Percentiles rank a stretch among this genome's conserved stretches.
These are phyloP conservation scores for Pyropia haitanensis DNA, from an alignment of 23 red algal genomes.

Conservation along the genomic window DNA sequence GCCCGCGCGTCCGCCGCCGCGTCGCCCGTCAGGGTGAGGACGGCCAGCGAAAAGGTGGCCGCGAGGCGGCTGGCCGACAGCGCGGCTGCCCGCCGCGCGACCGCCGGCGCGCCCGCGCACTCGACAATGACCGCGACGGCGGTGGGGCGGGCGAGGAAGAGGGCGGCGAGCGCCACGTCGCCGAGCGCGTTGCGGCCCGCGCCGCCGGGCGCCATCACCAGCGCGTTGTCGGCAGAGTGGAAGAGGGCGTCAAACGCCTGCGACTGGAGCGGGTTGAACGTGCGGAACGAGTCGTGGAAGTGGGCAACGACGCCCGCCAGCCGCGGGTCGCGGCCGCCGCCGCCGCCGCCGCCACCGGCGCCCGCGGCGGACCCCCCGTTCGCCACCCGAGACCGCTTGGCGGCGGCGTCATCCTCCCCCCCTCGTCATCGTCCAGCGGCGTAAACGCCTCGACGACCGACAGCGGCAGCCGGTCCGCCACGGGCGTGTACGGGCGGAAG, in stretches of 20 bases:
- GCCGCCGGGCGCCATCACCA: slow-evolving; percentile 60
- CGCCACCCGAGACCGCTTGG: neutral
- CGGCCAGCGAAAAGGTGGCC: too few species aligned
- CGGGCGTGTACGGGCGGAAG: slow-evolving; percentile 44
- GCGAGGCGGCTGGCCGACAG: neutral
- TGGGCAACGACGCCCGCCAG: neutral
- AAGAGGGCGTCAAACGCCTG: slow-evolving; percentile 72
- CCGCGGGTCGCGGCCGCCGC: neutral
- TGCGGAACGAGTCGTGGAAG: slow-evolving; percentile 13
- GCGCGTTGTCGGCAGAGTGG: slow-evolving; percentile 61
- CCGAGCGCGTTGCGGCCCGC: slow-evolving; percentile 33
- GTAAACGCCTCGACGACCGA: slow-evolving; percentile 46
- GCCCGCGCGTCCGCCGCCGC: neutral
- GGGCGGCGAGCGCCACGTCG: slow-evolving; percentile 40
- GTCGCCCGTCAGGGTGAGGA: too few species aligned
- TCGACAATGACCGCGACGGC: slow-evolving; percentile 36
- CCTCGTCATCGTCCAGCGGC: slow-evolving; percentile 5
- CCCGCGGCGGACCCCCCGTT: slow-evolving; percentile 2
- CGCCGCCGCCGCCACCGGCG: neutral
- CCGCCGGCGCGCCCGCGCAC: slow-evolving; percentile 5
- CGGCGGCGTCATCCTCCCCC: neutral
- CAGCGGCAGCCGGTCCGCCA: slow-evolving; percentile 31
- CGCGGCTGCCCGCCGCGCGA: slow-evolving; percentile 11
- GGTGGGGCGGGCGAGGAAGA: slow-evolving; percentile 25
- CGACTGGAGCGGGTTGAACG: slow-evolving; percentile 73